A percentile compares a stretch with the other conserved stretches of the same genome.
phyloP scores from a whole-genome alignment of 768 basidiomycete genomes.

The Pisolithus albus region DNA sequence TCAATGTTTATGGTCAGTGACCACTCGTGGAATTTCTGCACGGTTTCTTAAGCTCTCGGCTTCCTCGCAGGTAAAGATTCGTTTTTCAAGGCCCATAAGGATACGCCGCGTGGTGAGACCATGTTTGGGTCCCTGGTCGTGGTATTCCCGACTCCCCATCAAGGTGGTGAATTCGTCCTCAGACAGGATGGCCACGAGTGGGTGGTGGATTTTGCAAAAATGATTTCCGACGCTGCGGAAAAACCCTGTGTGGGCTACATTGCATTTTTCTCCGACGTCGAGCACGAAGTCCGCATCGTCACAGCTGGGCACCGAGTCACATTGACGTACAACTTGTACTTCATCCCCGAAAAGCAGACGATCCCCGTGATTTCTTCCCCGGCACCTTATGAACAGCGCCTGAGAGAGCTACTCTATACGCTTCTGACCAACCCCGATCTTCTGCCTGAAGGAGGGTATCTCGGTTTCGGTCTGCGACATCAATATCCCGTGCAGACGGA shows the following conservation, averaged over 20 bases:
- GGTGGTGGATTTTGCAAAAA: constrained; percentile 16
- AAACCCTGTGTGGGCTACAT: no score
- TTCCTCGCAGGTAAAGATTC: constrained; percentile 30
- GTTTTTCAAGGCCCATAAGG: constrained; percentile 47
- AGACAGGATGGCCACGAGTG: constrained; percentile 8
- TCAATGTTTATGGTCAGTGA: constrained; percentile 39
- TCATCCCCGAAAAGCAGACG: background rate
- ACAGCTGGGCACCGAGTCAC: constrained; percentile 36
- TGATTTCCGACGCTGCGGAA: no score
- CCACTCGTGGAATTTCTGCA: background rate
- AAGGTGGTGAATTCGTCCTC: constrained; percentile 38
- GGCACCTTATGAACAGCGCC: background rate
- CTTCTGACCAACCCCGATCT: constrained; percentile 10
- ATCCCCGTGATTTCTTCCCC: background rate
- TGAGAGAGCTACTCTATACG: background rate
- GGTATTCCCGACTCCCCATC: constrained; percentile 41
- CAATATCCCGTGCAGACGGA: constrained; percentile 24
- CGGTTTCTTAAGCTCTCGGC: no score
- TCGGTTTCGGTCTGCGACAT: constrained; percentile 32
- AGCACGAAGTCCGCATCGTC: constrained; percentile 13
- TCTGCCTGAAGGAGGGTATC: constrained; percentile 26
- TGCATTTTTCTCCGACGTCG: no score
- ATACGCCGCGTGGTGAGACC: constrained; percentile 35
- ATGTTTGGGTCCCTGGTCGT: constrained; percentile 52
- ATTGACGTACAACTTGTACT: constrained; percentile 36